A percentile compares a stretch with the other conserved stretches of the same genome.
Evolutionary conservation across 2,329 filamentous ascomycete species (phyloP).

Genomic region (Colletotrichum zoysiae): DNA sequence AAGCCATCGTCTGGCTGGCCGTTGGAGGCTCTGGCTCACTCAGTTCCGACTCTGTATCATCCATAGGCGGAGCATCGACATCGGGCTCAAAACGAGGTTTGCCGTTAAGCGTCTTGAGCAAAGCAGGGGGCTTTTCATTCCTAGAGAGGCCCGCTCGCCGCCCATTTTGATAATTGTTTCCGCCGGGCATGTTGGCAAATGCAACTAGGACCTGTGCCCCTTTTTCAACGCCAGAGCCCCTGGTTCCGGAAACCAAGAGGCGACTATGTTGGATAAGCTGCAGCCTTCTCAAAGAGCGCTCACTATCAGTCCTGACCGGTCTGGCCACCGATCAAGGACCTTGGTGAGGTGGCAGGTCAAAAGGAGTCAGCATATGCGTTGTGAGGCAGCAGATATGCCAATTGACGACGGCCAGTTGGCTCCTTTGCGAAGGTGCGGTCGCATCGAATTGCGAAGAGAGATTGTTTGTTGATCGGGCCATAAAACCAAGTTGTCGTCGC

Average conservation of each 20-base stretch:
- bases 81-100: slow-evolving; percentile 1
- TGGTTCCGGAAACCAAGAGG: background rate
- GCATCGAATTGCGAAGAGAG: slow-evolving; percentile 15
- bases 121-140: background rate
- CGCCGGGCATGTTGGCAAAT: slow-evolving; percentile 7
- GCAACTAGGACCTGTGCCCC: background rate
- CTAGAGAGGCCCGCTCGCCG: slow-evolving; percentile 12
- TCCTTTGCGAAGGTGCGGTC: background rate
- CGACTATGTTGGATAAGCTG: background rate
- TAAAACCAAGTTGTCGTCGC: slow-evolving; percentile 8
- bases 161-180: background rate
- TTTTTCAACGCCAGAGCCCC: background rate
- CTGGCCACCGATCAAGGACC: background rate
- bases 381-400: background rate
- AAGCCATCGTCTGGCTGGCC: background rate
- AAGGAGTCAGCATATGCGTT: background rate
- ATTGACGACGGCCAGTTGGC: slow-evolving; percentile 1
- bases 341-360: background rate
- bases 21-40: slow-evolving; percentile 12
- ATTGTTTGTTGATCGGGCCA: slow-evolving; percentile 6
- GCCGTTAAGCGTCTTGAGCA: background rate
- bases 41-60: slow-evolving; percentile 21
- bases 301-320: slow-evolving; percentile 14
- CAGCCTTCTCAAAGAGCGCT: background rate
- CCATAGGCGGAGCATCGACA: slow-evolving; percentile 11